Evolutionary conservation across 2,329 filamentous ascomycete species (phyloP), one percentile per base, ranked within the genome.

Genomic region (Ascochyta viciae-villosae): DNA sequence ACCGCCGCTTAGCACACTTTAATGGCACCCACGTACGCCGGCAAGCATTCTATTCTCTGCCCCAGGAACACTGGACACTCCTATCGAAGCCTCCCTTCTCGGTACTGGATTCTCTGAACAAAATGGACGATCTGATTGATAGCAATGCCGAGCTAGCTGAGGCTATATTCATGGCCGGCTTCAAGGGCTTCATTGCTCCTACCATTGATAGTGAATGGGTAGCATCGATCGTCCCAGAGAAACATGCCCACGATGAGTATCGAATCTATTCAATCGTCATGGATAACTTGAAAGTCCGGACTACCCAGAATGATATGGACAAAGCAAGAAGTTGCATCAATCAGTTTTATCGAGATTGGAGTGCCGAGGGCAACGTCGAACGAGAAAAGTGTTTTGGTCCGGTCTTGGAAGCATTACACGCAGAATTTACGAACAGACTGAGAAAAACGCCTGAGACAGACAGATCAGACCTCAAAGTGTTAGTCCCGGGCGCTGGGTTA

Each of bases 281-380:
- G 26, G 78, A 82, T 12, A 82, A 87, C 40, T 93, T 92, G 88
- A 82, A 85, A 19, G 87, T 86, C 4, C 81, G 85, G 29, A 89
- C 92, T 13, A 93, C 88, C 39, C 78, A 86, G 24, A 81, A 81
- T 22, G 94, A 98, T 69, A 81, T 96, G 49, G 92, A 96, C 72
- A 99, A 98, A 77, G 93, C 94, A 2, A 86, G 92, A 60, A 96
- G 92, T 68, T 98, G 93, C 1, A 83, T 99, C 47, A 87, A 94
- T 10, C 95, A 99, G 71, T 91, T 98, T 74, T 98, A 93, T 76
- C 88, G 95, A 15, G 95, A 99, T 75, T 99, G 96, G 95, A 92
- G 91, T 23, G 83, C 81, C 1, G 92, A 90, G 67, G 95, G 94
- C 0, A 80, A 79, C 3, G 72, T 75, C 0, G 96, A 99, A 79